Evolutionary conservation across 257 asterid species (phyloP).

Genomic region (Salvia rosmarinus): DNA sequence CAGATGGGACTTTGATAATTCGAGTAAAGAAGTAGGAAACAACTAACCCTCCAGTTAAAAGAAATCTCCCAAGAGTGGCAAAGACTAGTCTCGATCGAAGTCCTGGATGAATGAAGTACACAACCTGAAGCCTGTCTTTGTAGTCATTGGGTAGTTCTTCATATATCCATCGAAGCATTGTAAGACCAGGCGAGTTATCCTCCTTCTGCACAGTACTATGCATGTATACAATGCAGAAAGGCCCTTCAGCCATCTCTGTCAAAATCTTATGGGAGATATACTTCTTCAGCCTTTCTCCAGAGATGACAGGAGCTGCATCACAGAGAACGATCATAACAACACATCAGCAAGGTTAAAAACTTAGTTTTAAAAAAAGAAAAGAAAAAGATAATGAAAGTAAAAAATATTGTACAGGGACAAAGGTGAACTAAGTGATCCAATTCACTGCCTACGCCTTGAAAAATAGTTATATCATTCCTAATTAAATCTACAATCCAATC

Average conservation of each 20-base stretch:
- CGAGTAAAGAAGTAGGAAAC: neutral
- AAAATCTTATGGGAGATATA: conserved; percentile 69
- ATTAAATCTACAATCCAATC: neutral
- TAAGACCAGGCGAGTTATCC: conserved; percentile 88
- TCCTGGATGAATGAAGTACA: conserved; percentile 94
- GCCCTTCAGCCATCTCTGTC: conserved; percentile 70
- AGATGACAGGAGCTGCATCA: conserved; percentile 63
- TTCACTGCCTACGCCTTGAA: neutral
- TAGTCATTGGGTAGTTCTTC: conserved; percentile 74
- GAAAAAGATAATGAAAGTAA: neutral
- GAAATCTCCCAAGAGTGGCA: conserved; percentile 88
- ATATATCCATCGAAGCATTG: conserved; percentile 88
- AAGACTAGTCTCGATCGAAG: conserved; percentile 78
- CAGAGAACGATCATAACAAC: conserved; percentile 9
- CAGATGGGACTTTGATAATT: neutral
- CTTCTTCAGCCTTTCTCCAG: conserved; percentile 81
- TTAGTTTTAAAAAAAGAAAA: neutral
- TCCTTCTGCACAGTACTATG: conserved; percentile 82
- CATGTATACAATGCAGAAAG: conserved; percentile 87
- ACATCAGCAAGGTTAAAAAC: conserved; percentile 18
- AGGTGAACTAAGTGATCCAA: neutral
- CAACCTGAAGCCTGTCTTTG: conserved; percentile 82
- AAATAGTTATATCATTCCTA: neutral
- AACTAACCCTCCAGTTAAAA: conserved; percentile 90
- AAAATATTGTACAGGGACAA: neutral